Base-by-base conservation (phyloP, 1,284 basidiomycete species). In the Cutaneotrichosporon cavernicola region DNA sequence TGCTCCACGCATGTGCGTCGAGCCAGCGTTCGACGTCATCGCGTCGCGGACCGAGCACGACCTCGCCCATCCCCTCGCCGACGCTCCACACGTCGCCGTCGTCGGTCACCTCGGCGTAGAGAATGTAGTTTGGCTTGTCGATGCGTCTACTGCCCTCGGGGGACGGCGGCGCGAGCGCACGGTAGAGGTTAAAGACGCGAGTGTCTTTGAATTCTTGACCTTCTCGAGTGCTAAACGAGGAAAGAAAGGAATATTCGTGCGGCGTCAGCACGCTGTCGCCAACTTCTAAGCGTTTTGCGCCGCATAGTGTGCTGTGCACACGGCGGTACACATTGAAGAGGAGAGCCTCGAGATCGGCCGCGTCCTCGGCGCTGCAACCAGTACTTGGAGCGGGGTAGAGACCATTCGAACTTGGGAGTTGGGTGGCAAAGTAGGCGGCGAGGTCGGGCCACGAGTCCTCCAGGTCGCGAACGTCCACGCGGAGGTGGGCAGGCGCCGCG, bases 391-490 rank as follows among this genome's bases (percentile, higher is more conserved):
- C 30, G 30, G 18, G 14, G 51, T 30, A 32, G 51, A n/a, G 26
- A 8, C 26, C 30, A 30, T 31, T 30, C 9, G 51, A 31, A 31
- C 51, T 34, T 6, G 51, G 31, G 31, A 53, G 51, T 31, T 53
- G 51, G 26, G 51, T 53, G 51, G 51, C 51, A 32, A 53, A 53
- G 51, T 53, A 53, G 51, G 51, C 51, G 13, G 51, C 51, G 51
- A 53, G 18, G 31, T 53, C 51, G 31, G 31, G 31, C 51, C 51
- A 53, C 31, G 18, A 34, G 51, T 53, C 30, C 18, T 31, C 51
- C 5, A 53, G 51, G 30, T 53, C 51, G 51, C 51, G 51, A 21
- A 56, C 36, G 38, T 56, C 38, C 26, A 56, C 21, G 38, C 55
- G 38, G 21, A 56, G 16, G 22, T 36, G 55, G 13, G 55, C 36